Conservation (phyloP, 352 stramenopile species). For the Phytophthora crassamura region DNA sequence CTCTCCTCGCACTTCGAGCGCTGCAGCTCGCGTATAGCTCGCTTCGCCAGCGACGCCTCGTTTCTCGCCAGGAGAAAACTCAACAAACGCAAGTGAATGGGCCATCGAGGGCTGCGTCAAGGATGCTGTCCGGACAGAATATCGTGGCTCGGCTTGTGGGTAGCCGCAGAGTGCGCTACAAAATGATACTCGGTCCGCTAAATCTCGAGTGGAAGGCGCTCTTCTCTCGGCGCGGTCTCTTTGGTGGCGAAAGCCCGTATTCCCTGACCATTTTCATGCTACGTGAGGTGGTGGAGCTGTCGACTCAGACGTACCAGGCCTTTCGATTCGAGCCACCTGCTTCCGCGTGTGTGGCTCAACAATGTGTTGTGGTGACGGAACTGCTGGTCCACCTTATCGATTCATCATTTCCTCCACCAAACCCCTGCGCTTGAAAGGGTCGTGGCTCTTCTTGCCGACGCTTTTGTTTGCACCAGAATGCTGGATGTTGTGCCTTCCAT, state of each 20-base stretch:
- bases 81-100: too few relatives aligned
- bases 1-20: neutral
- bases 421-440: slow-evolving; percentile 1
- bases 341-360: slow-evolving; percentile 30
- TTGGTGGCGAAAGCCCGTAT: slow-evolving; percentile 7
- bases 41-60: too few relatives aligned
- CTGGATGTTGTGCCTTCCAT: neutral
- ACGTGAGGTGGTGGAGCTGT: slow-evolving; percentile 17
- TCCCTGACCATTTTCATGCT: slow-evolving; percentile 21
- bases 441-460: neutral
- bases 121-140: too few relatives aligned
- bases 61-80: too few relatives aligned
- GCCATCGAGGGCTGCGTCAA: too few relatives aligned
- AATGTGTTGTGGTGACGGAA: too few relatives aligned
- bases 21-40: too few relatives aligned
- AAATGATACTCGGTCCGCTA: too few relatives aligned
- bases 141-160: too few relatives aligned
- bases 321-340: slow-evolving; percentile 25
- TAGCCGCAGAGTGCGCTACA: too few relatives aligned
- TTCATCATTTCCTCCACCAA: slow-evolving; percentile 43
- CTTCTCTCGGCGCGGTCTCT: too few relatives aligned
- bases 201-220: too few relatives aligned
- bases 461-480: slow-evolving; percentile 2
- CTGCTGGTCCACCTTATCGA: slow-evolving; percentile 59
- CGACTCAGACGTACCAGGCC: slow-evolving; percentile 19